Base-by-base conservation (phyloP, 768 basidiomycete genomes). In the Russula griseocarnosa region DNA sequence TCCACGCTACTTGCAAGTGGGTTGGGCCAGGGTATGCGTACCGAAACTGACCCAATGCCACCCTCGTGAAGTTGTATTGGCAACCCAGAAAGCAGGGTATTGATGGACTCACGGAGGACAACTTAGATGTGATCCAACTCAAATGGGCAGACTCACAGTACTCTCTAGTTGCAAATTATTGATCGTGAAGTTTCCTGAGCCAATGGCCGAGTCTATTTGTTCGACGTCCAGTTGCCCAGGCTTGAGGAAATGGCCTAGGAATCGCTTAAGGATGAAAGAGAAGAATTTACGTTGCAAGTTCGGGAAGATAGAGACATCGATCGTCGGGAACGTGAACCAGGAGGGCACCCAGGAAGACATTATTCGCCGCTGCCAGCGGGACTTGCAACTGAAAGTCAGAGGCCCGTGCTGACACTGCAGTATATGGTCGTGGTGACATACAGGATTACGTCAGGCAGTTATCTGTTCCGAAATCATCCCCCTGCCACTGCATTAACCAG, bases 141-240 rank as follows among this genome's bases (percentile, higher is more conserved):
- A 38, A 46, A 62, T 50, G 28, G 59, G 50, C 36, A 56, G 44
- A 81, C 86, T 70, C 71, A 89, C 94, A 73, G 85, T 79, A 55
- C 81, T 80, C 73, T 93, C 84, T 55, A 98, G 76, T 72, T 94
- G 85, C 60, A 97, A 77, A 70, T 93, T 86, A 66, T 87, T 87
- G 42, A 98, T 82, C 74, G 94, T 90, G 5, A 97, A 85, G 72
- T 83, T 87, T 20, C 95, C 95, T 47, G 87, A 88, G n/a, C 92
- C 89, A 70, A 98, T 87, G 75, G 96, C 92, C 32, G 92, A 90
- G 70, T 96, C 92, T 69, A 97, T 88, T 75, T 92, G 86, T 60
- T 87, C 82, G 57, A 84, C 79, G 76, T 97, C 91, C 62, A 97
- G 83, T 70, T 94, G 94, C 18, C 92, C 94, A 11, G 90, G 91